Percentiles rank a stretch among this genome's conserved stretches.
Conservation (phyloP, 2,329 filamentous ascomycete species). For the Neophaeococcomyces mojaviensis region DNA sequence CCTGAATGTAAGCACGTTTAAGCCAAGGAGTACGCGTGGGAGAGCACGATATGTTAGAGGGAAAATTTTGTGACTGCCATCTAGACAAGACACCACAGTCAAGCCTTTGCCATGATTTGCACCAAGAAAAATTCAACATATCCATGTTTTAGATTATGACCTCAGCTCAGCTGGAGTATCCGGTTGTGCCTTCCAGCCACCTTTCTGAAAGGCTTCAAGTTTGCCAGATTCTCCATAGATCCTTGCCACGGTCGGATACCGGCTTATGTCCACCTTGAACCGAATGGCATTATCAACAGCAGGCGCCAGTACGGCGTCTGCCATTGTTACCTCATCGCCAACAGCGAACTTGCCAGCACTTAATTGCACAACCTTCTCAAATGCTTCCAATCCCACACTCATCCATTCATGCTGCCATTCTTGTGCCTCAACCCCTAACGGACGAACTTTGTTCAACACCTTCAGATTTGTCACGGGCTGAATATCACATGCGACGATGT, state of each 20-base stretch:
- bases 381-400: constrained; percentile 48
- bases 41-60: too few relatives aligned
- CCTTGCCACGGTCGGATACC: constrained; percentile 41
- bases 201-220: constrained; percentile 45
- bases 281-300: constrained; percentile 52
- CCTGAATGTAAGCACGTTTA: too few relatives aligned
- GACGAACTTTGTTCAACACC: constrained; percentile 44
- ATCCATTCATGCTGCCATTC: constrained; percentile 49
- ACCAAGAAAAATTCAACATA: background rate
- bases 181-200: constrained; percentile 48
- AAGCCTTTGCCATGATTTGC: background rate
- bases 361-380: constrained; percentile 39
- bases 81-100: background rate
- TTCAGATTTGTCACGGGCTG: constrained; percentile 55
- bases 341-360: constrained; percentile 46
- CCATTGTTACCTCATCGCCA: constrained; percentile 49
- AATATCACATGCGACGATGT: constrained; percentile 50
- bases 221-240: constrained; percentile 42
- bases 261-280: constrained; percentile 45
- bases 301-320: constrained; percentile 52
- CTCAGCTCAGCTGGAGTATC: constrained; percentile 46
- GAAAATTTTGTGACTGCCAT: too few relatives aligned
- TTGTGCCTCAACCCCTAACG: constrained; percentile 37
- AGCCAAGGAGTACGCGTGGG: too few relatives aligned
- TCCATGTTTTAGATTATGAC: background rate